Base-by-base conservation (phyloP, 2,329 filamentous ascomycete genomes). In the Trichoderma simmonsii region DNA sequence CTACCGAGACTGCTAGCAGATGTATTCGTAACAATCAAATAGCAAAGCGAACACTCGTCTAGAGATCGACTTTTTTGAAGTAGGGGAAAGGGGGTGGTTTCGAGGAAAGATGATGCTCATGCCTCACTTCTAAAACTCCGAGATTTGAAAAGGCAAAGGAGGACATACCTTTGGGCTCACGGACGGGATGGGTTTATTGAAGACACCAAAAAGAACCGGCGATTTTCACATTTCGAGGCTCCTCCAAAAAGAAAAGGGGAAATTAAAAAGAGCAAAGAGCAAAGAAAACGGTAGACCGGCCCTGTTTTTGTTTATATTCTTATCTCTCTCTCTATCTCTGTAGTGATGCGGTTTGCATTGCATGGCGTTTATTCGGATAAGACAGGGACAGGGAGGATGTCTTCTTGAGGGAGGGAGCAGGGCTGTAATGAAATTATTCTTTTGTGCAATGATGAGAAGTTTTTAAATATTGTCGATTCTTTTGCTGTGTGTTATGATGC, bases 281-380 rank as follows among this genome's bases (percentile, higher is more conserved):
- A 56, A 70, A 70, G 43, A 65, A 70, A 56, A 54, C 48, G 48
- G 43, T 73, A 73, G 72, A 73, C 69, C 51, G 71, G 68, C 60
- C 59, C 59, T 54, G 43, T 71, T 62, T 62, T 70, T 71, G 39
- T 71, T 56, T 71, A 32, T 73, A 32, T 63, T 71, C 51, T 62
- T 39, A 32, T 61, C 30, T 62, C 28, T 66, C 43, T 62, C 62
- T 65, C 56, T 72, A 30, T 73, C 63, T 71, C 36, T 73, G 75
- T 77, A 76, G 78, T 79, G 79, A 81, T 81, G 80, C 79, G 77
- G 78, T 81, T 81, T 81, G 80, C 79, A 81, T 81, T 81, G 78
- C 78, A 80, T 77, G 80, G 80, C 80, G 80, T 81, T 81, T 77
- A 72, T 73, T 76, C 77, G 78, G 72, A 66, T 34, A 76, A 71